Evolutionary conservation across 257 asterid genomes (phyloP), one percentile per base, ranked within the genome.

Genomic region (Mentha longifolia): DNA sequence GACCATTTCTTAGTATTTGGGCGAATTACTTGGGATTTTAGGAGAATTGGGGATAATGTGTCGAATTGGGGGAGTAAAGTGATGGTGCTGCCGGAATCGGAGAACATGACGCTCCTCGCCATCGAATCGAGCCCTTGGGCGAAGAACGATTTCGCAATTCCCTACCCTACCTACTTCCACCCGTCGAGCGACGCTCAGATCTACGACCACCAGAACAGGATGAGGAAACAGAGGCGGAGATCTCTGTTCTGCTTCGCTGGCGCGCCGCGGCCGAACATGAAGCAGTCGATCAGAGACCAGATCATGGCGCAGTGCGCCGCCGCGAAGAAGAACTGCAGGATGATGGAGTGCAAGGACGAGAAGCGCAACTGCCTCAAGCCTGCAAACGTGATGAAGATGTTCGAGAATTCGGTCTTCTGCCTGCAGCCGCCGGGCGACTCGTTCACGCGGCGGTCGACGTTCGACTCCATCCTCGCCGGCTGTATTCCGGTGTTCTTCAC

Each of bases 361-460:
- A 82, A 78, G 61, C 79, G 71, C 57, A 91, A 84, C 56, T 94
- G 98, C 74, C 45, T 79, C 6, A 87, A 85, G 9, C 97, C 97
- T 0, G 80, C 57, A 9, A 69, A 87, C 39, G 77, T 94, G 22
- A 91, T 91, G 96, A 85, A 54, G 63, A 35, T 87, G 75, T 87
- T 92, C 45, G 87, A 86, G 57, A 75, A 47, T 6, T 87, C 97
- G 0, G n/a, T 76, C 0, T 92, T 92, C 81, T 90, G 98, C 73
- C 61, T 94, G 68, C 97, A 94, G 77, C 97, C 97, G 1, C 76
- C 96, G 0, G 97, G 98, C 19, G 98, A 91, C 73, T 91, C 98
- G 0, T 89, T 82, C 67, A 94, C 96, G 0, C 58, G 98, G 46
- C 76, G 96, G 31, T 92, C 98, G 0, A 84, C 95, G 0, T 91